Evolutionary conservation across 192 early-diverging fungal species (phyloP).

Genomic region (Chytriomyces hyalinus): DNA sequence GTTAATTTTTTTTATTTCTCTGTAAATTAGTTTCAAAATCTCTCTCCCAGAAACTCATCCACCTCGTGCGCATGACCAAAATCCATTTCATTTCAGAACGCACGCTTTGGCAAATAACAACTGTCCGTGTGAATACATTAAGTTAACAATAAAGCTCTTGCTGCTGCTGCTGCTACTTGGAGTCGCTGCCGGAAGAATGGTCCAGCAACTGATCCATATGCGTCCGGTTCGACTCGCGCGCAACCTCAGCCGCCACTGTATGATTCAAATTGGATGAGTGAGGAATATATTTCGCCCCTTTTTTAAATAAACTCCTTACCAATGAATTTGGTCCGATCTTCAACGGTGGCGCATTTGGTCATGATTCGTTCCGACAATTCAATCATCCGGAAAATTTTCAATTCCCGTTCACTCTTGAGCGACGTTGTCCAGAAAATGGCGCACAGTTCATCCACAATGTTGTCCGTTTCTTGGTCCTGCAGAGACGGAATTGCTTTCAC

Average conservation of each 20-base stretch:
- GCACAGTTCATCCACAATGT: neutral
- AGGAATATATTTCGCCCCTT: too few species aligned
- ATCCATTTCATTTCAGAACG: too few species aligned
- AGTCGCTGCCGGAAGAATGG: too few species aligned
- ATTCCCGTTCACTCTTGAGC: neutral
- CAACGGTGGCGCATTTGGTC: neutral
- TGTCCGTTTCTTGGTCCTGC: neutral
- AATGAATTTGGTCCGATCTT: neutral
- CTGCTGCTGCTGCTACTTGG: too few species aligned
- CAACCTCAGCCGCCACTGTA: neutral
- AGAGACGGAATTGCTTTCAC: neutral
- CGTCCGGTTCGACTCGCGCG: slow-evolving; percentile 4
- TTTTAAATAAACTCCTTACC: neutral
- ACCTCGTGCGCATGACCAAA: too few species aligned
- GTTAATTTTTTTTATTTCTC: too few species aligned
- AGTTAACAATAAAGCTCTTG: too few species aligned
- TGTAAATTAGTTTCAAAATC: too few species aligned
- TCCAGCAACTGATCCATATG: neutral
- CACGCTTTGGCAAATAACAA: too few species aligned
- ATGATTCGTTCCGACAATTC: neutral
- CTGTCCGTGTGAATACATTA: too few species aligned
- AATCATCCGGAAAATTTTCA: neutral
- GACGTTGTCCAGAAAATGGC: neutral
- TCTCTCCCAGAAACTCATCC: too few species aligned
- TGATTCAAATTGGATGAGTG: too few species aligned